Evolutionary conservation across 805 yeast genomes (phyloP).

Genomic region (Yarrowia hollandica): DNA sequence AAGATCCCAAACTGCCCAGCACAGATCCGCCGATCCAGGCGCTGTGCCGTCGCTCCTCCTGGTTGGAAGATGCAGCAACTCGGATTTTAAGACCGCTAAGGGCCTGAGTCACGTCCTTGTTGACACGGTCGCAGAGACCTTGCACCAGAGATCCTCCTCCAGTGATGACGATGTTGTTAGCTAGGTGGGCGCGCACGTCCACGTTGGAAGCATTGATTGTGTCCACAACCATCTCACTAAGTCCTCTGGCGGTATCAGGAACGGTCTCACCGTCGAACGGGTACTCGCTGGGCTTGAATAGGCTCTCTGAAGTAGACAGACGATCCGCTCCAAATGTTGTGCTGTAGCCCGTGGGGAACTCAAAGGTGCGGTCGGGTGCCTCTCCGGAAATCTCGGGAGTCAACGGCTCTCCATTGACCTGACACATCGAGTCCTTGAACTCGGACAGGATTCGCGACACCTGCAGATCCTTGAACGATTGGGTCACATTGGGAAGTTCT

Average conservation of each 20-base stretch:
- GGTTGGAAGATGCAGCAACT: conserved; percentile 71
- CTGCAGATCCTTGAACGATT: conserved; percentile 58
- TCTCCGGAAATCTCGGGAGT: conserved; percentile 39
- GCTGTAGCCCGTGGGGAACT: conserved; percentile 62
- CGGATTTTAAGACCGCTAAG: conserved; percentile 87
- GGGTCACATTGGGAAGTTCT: conserved; percentile 43
- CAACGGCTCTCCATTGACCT: conserved; percentile 48
- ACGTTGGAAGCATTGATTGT: conserved; percentile 59
- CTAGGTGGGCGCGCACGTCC: conserved; percentile 84
- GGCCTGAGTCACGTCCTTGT: conserved; percentile 62
- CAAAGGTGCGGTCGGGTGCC: conserved; percentile 48
- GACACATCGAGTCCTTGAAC: conserved; percentile 48
- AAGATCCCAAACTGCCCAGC: conserved; percentile 82
- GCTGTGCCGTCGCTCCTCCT: conserved; percentile 73
- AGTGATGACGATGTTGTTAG: conserved; percentile 83
- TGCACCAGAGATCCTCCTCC: conserved; percentile 83
- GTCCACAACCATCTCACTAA: conserved; percentile 61
- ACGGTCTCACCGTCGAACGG: conserved; percentile 35
- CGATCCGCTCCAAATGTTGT: conserved; percentile 62
- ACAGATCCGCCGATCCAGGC: conserved; percentile 94
- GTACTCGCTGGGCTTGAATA: conserved; percentile 60
- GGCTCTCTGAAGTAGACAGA: conserved; percentile 64
- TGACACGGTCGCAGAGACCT: conserved; percentile 74
- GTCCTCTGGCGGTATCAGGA: conserved; percentile 38
- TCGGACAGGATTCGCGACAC: conserved; percentile 50